Evolutionary conservation across 148 eudicot species (phyloP).

Genomic region (Heliamphora exappendiculata): DNA sequence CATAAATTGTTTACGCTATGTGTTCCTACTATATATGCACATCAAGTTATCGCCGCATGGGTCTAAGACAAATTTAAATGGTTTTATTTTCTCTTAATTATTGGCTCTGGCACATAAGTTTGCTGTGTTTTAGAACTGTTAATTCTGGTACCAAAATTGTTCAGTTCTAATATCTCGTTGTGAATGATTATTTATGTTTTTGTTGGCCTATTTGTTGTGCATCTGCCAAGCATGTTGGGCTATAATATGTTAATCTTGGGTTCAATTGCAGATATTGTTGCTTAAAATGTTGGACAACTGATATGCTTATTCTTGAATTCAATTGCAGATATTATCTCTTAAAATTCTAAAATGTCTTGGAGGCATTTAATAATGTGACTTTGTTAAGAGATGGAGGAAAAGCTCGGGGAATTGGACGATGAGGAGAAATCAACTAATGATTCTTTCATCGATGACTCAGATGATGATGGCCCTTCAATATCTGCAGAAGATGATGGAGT

Average conservation of each 20-base stretch:
- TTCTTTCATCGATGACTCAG: slow-evolving; percentile 28
- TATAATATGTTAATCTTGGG: neutral
- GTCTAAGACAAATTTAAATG: neutral
- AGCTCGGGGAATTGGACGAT: slow-evolving; percentile 31
- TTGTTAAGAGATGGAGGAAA: slow-evolving; percentile 20
- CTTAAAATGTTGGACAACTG: neutral
- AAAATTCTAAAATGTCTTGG: neutral
- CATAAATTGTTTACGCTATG: neutral
- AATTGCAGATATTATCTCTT: neutral
- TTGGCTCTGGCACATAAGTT: neutral
- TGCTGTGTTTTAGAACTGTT: neutral
- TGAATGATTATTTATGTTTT: neutral
- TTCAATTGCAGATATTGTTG: neutral
- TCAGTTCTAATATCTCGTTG: neutral
- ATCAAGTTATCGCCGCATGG: neutral
- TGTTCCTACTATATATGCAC: neutral
- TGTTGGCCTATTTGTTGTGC: neutral
- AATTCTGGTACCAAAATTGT: neutral
- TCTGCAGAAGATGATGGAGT: slow-evolving; percentile 31
- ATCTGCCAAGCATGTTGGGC: neutral
- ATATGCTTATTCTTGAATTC: neutral
- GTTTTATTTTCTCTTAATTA: neutral
- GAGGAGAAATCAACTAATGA: slow-evolving; percentile 33
- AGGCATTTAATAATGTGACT: neutral
- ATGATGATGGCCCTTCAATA: slow-evolving; percentile 30